Conservation (phyloP, 108 stramenopile species). For the Stephanodiscus triporus region DNA sequence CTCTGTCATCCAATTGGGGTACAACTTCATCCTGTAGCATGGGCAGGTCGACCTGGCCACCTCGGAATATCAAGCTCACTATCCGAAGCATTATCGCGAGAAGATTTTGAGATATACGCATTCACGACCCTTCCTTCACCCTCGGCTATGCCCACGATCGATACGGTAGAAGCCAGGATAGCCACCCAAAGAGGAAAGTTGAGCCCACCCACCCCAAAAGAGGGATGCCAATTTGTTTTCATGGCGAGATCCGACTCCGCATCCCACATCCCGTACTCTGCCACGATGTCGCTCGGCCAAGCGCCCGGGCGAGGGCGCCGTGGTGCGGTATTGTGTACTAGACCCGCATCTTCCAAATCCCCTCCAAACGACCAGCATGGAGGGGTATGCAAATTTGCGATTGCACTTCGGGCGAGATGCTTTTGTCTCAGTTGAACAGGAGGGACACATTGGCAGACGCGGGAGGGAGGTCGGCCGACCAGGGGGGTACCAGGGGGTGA, state of each 20-base stretch:
- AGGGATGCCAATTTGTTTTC: constrained; percentile 79
- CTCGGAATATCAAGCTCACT: constrained; percentile 91
- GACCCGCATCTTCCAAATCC: no score
- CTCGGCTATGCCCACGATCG: constrained; percentile 28
- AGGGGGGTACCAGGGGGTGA: no score
- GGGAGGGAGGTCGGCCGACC: no score
- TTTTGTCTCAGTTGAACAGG: no score
- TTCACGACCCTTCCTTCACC: constrained; percentile 49
- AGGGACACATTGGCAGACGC: no score
- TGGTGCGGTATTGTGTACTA: no score
- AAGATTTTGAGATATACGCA: constrained; percentile 86
- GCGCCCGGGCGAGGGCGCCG: no score
- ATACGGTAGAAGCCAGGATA: constrained; percentile 58
- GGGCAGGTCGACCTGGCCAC: constrained; percentile 92
- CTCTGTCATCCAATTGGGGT: constrained; percentile 87
- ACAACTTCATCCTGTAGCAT: constrained; percentile 93
- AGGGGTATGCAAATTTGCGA: no score
- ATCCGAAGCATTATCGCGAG: constrained; percentile 87
- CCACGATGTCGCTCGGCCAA: no score
- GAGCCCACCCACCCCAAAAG: constrained; percentile 63
- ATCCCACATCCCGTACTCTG: constrained; percentile 65
- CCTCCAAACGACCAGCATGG: no score
- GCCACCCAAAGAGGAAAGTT: constrained; percentile 68
- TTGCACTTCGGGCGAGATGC: no score
- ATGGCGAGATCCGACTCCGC: constrained; percentile 58